These are phyloP conservation scores for Pyrenopolyporus hunteri DNA, from an alignment of 495 filamentous ascomycete species.

Conservation along the genomic window DNA sequence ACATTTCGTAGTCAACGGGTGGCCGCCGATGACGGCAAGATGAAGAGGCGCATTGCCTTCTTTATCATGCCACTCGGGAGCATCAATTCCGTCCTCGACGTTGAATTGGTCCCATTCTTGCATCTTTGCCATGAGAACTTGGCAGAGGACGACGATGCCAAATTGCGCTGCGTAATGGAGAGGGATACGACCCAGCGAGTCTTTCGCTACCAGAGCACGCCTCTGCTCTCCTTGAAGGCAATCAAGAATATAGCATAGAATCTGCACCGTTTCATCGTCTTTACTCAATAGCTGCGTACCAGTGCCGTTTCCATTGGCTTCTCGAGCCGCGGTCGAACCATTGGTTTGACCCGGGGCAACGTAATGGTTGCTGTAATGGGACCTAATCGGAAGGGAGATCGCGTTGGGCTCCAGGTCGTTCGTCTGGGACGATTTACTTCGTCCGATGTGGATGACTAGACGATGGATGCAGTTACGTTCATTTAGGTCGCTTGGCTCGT, in stretches of 20 bases:
- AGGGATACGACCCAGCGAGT: slow-evolving; percentile 83
- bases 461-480: slow-evolving; percentile 92
- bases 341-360: slow-evolving; percentile 74
- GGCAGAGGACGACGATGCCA: slow-evolving; percentile 84
- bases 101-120: slow-evolving; percentile 88
- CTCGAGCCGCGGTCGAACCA: slow-evolving; percentile 58
- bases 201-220: slow-evolving; percentile 67
- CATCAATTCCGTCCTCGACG: slow-evolving; percentile 82
- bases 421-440: slow-evolving; percentile 68
- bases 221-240: slow-evolving; percentile 72
- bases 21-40: slow-evolving; percentile 88
- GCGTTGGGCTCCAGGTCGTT: slow-evolving; percentile 56
- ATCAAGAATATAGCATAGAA: slow-evolving; percentile 77
- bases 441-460: slow-evolving; percentile 85
- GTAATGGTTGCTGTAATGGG: slow-evolving; percentile 66
- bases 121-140: slow-evolving; percentile 86
- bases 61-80: slow-evolving; percentile 83
- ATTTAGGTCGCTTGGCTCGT: slow-evolving; percentile 91
- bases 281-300: slow-evolving; percentile 65
- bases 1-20: slow-evolving; percentile 80
- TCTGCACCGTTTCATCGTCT: slow-evolving; percentile 74
- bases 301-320: slow-evolving; percentile 47
- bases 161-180: slow-evolving; percentile 96
- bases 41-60: slow-evolving; percentile 93
- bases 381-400: slow-evolving; percentile 53